A percentile compares a stretch with the other conserved stretches of the same genome.
These are phyloP conservation scores for Lindgomyces ingoldianus DNA, from an alignment of 495 filamentous ascomycete species.

Conservation along the genomic window DNA sequence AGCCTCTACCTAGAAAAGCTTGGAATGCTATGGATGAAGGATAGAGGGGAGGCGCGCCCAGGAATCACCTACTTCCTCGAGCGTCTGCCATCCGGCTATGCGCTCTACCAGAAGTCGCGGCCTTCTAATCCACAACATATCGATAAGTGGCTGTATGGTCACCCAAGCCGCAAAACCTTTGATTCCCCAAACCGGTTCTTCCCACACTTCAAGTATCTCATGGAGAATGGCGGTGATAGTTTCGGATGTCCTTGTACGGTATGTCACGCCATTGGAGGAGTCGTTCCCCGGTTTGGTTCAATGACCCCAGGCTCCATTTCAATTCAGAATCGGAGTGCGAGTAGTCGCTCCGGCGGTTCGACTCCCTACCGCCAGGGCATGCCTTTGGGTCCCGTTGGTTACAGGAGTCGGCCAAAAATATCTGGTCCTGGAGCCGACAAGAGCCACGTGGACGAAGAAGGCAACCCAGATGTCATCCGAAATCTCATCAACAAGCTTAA, in stretches of 20 bases:
- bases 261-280: conserved; percentile 33
- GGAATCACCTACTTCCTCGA: conserved; percentile 54
- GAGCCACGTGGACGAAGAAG: conserved; percentile 46
- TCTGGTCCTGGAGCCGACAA: conserved; percentile 23
- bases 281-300: conserved; percentile 1
- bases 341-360: too few relatives aligned
- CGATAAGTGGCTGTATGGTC: conserved; percentile 59
- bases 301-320: not conserved
- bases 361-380: too few relatives aligned
- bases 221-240: conserved; percentile 49
- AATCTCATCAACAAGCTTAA: conserved; percentile 54
- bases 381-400: not conserved
- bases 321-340: not conserved
- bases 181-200: conserved; percentile 57
- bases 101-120: conserved; percentile 51
- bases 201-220: conserved; percentile 59
- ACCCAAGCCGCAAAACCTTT: conserved; percentile 54
- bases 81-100: conserved; percentile 58
- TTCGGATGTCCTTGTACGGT: conserved; percentile 47
- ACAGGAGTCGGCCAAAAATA: conserved; percentile 35
- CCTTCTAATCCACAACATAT: conserved; percentile 46
- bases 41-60: conserved; percentile 22
- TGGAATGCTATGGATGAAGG: conserved; percentile 38
- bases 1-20: conserved; percentile 42
- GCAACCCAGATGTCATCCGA: conserved; percentile 57